Percentiles rank a stretch among this genome's conserved stretches.
These are phyloP conservation scores for Boletus eberwhitei DNA, from an alignment of 768 basidiomycete species.

Conservation along the genomic window DNA sequence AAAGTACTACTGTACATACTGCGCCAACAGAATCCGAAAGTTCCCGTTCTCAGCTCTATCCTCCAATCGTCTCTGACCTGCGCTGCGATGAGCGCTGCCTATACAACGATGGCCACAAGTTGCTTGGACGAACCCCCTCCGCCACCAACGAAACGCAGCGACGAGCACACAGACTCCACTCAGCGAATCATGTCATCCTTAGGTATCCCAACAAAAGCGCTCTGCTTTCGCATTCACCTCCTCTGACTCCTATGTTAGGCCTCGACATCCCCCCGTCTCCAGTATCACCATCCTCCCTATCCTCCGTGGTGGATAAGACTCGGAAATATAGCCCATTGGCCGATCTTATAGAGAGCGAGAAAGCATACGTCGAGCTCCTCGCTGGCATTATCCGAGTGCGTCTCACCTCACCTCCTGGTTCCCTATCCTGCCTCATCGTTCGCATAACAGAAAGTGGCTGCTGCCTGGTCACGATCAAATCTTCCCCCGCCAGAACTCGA, in stretches of 20 bases:
- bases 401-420: slow-evolving; percentile 13
- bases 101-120: slow-evolving; percentile 4
- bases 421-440: slow-evolving; percentile 9
- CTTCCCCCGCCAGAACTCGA: slow-evolving; percentile 92
- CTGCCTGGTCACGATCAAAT: slow-evolving; percentile 96
- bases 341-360: slow-evolving; percentile 94
- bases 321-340: slow-evolving; percentile 79
- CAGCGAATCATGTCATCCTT: slow-evolving; percentile 17
- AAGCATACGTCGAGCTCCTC: slow-evolving; percentile 84
- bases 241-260: slow-evolving; percentile 21
- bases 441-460: slow-evolving; percentile 80
- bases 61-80: neutral
- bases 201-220: slow-evolving; percentile 17
- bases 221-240: slow-evolving; percentile 1
- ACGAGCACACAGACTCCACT: neutral
- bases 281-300: slow-evolving; percentile 17
- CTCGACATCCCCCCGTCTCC: slow-evolving; percentile 23
- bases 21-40: neutral
- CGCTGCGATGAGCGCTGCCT: neutral
- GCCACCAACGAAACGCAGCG: slow-evolving; percentile 22
- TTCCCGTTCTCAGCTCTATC: neutral
- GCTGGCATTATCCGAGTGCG: slow-evolving; percentile 88
- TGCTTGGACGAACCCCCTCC: slow-evolving; percentile 2
- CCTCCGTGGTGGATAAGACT: slow-evolving; percentile 42
- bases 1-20: neutral